A percentile compares a stretch with the other conserved stretches of the same genome.
Conservation (phyloP, 306 rosid genomes). For the Mimosa pudica region DNA sequence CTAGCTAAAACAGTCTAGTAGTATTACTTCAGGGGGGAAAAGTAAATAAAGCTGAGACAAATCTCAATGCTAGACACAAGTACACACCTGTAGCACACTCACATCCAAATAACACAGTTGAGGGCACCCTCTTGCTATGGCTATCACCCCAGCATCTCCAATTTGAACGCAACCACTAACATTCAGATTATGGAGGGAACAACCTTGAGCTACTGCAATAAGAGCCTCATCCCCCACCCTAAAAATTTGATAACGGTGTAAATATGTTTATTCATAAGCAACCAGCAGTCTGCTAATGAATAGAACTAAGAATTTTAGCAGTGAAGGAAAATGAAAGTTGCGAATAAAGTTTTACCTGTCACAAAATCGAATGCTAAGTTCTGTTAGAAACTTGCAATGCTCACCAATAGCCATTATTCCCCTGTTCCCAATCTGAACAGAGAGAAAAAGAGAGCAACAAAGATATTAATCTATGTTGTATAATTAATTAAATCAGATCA, state of each 20-base stretch:
- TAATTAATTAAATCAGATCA: slow-evolving; percentile 6
- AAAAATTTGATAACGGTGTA: slow-evolving; percentile 26
- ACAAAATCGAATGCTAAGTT: slow-evolving; percentile 90
- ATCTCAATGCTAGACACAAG: background rate
- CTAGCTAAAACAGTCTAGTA: background rate
- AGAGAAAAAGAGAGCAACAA: slow-evolving; percentile 16
- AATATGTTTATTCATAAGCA: slow-evolving; percentile 23
- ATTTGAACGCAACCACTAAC: slow-evolving; percentile 96
- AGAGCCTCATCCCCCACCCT: slow-evolving; percentile 96
- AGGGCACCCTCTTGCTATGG: slow-evolving; percentile 93
- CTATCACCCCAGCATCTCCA: slow-evolving; percentile 85
- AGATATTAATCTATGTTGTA: background rate
- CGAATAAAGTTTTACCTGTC: slow-evolving; percentile 66
- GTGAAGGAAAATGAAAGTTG: slow-evolving; percentile 15
- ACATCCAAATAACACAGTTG: slow-evolving; percentile 71
- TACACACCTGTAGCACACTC: slow-evolving; percentile 85
- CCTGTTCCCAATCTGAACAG: slow-evolving; percentile 69
- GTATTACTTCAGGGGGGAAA: background rate
- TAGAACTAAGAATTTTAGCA: slow-evolving; percentile 18
- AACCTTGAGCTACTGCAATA: slow-evolving; percentile 72
- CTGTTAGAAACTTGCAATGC: slow-evolving; percentile 70
- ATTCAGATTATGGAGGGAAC: slow-evolving; percentile 76
- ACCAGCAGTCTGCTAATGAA: slow-evolving; percentile 19
- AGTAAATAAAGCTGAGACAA: slow-evolving; percentile 16
- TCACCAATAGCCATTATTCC: slow-evolving; percentile 85